Evolutionary conservation across 768 basidiomycete genomes (phyloP).

Genomic region (Mrakia gelida): DNA sequence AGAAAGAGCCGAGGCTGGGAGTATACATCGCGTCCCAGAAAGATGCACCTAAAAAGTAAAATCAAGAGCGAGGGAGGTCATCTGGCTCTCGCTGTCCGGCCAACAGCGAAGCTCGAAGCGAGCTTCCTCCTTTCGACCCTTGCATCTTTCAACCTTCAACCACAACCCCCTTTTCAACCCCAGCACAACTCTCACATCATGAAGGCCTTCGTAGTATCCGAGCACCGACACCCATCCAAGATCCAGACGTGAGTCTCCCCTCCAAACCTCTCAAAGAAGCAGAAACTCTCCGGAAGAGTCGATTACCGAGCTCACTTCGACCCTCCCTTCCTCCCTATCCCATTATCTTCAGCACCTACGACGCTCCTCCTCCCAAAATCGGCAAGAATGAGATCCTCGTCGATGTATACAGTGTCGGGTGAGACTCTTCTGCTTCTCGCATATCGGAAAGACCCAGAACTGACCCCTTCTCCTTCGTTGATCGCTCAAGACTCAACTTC

Average conservation of each 20-base stretch:
- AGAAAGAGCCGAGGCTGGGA: too few relatives aligned
- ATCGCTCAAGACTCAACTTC: slow-evolving; percentile 11
- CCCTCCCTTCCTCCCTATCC: not conserved
- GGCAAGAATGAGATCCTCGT: slow-evolving; percentile 60
- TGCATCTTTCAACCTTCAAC: too few relatives aligned
- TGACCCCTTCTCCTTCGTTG: slow-evolving; percentile 19
- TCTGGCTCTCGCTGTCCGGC: too few relatives aligned
- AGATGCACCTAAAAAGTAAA: too few relatives aligned
- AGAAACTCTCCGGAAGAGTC: not conserved
- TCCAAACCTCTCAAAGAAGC: not conserved
- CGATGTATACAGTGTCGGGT: slow-evolving; percentile 62
- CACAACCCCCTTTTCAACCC: too few relatives aligned
- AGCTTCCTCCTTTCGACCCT: too few relatives aligned
- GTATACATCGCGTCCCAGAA: too few relatives aligned
- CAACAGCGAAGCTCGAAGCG: too few relatives aligned
- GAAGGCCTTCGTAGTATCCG: slow-evolving; percentile 71
- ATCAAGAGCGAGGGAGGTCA: too few relatives aligned
- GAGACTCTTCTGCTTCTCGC: not conserved
- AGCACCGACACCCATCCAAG: slow-evolving; percentile 65
- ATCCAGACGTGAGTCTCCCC: slow-evolving; percentile 49
- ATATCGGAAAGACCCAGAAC: slow-evolving; percentile 70
- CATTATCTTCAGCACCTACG: slow-evolving; percentile 38
- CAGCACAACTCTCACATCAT: slow-evolving; percentile 46
- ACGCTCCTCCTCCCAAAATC: slow-evolving; percentile 59
- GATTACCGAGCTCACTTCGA: not conserved